Base-by-base conservation (phyloP, 2,329 filamentous ascomycete species). In the Emergomyces pasteurianus region DNA sequence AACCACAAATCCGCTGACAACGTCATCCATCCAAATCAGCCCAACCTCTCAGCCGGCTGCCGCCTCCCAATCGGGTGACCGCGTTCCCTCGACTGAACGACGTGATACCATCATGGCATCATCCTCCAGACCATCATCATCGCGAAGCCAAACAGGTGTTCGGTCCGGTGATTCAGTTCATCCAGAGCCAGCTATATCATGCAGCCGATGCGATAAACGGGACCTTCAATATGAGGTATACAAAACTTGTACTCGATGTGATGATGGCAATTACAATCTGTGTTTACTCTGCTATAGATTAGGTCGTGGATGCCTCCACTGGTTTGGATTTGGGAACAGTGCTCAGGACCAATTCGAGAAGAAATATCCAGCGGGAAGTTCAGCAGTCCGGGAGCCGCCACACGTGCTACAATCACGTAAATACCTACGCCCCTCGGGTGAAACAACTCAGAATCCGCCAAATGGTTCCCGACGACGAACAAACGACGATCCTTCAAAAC, bases 211-310 rank as follows among this genome's bases (percentile, higher is more conserved):
- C 71, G 76, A 79, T 23, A 87, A 82, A 64, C 68, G 78, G 6
- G 83, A 91, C 63, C 92, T 96, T 43, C 87, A 96, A 70, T 90
- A 95, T 67, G 85, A 90, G 9, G 76, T 96, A 1, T 90, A 96
- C 72, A 95, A 92, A 74, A 88, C 88, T 70, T 97, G 92, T 73
- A 73, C 76, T 1, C 78, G 79, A 57, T 96, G 92, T 72, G 79
- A 82, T 18, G 76, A 80, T 6, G 90, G 89, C 0, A 78, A 83
- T 54, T 95, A 87, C 79, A 87, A 92, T 70, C 78, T 96, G 12
- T 97, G 92, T 69, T 75, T 88, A 1, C 80, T 81, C 64, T 97
- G 92, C 75, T 96, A 95, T 72, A 85, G 90, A 34, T 71, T 78
- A 14, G 86, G 87, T 9, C 83, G 83, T 68, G 92, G 92, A 12